Conservation (phyloP, 1,139 yeast genomes). For the Lodderomyces beijingensis region DNA sequence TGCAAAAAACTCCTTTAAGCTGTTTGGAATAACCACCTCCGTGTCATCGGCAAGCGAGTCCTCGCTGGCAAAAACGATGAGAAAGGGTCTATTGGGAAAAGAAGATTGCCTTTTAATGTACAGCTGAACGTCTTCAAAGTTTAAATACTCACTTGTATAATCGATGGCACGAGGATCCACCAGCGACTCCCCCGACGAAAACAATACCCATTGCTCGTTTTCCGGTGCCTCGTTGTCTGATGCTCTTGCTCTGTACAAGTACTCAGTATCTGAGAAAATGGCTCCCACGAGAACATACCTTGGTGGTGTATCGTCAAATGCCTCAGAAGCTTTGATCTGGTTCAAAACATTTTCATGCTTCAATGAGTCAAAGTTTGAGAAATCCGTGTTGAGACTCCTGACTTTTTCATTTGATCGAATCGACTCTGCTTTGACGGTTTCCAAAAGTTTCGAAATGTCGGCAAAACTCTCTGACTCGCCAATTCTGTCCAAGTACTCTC, state of each 20-base stretch:
- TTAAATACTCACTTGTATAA: background rate
- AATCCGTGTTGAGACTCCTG: constrained; percentile 15
- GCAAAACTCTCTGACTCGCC: constrained; percentile 17
- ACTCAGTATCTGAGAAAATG: constrained; percentile 27
- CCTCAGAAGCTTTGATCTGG: constrained; percentile 8
- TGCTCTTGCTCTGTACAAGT: constrained; percentile 20
- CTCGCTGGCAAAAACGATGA: background rate
- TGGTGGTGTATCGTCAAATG: constrained; percentile 12
- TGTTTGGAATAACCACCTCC: background rate
- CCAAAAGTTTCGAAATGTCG: constrained; percentile 21
- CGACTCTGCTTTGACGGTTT: constrained; percentile 16
- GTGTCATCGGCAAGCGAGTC: background rate
- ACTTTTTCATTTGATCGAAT: constrained; percentile 17
- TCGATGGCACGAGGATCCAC: too few relatives aligned
- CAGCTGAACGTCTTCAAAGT: background rate
- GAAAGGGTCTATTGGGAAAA: background rate
- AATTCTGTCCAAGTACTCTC: constrained; percentile 14
- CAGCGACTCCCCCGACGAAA: too few relatives aligned
- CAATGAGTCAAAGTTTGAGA: constrained; percentile 20
- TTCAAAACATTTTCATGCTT: constrained; percentile 20
- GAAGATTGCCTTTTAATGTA: background rate
- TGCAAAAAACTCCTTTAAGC: background rate
- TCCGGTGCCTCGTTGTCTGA: too few relatives aligned
- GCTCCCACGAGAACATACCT: constrained; percentile 26
- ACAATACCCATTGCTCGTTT: too few relatives aligned